Base-by-base conservation (phyloP, 2,329 filamentous ascomycete genomes). In the Elsinoe ampelina region DNA sequence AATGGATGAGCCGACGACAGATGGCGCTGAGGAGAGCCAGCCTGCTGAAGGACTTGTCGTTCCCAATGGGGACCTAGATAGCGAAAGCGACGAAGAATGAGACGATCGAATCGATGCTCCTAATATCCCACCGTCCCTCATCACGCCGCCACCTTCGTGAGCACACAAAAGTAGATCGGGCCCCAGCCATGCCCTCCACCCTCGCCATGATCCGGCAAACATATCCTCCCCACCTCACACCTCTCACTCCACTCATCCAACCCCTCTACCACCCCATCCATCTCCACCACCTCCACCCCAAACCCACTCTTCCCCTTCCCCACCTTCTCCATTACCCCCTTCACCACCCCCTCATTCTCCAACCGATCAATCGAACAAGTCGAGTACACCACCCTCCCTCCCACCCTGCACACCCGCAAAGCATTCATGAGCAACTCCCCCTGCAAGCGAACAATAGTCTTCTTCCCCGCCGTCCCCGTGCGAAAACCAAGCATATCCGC, bases 1-100 rank as follows among this genome's bases (percentile, higher is more conserved):
- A 61, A 95, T 97, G 89, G 67, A 69, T 57, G 67, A 65, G 12
- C 62, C 64, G 8, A 22, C 47, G 15, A 36, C 42, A 11, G 43
- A 48, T 20, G 55, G 15, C 41, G 51, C 43, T 22, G 52, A 52
- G 8, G 48, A 54, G 15, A 52, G 39, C 11, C 54, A 36, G 11
- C 51, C 55, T 13, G 20, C 35, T 5, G 39, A 17, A 13, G 35
- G 13, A 4, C 36, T 5, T 10, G 32, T 11, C 32, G 34, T 35
- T 26, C 41, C 22, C n/a, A 17, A 26, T 17, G 48, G 39, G 2
- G 20, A 57, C 26, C 50, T 32, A 35, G 55, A 47, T 35, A 52
- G 48, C 43, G 56, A 58, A 3, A 59, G 57, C 34, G 54, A 59
- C 30, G 58, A 58, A 42, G 58, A 61, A 47, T 54, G 42, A 41